Percentiles rank a stretch among this genome's conserved stretches.
Conservation (phyloP, 179 eudicot genomes). For the Carnegiea gigantea region DNA sequence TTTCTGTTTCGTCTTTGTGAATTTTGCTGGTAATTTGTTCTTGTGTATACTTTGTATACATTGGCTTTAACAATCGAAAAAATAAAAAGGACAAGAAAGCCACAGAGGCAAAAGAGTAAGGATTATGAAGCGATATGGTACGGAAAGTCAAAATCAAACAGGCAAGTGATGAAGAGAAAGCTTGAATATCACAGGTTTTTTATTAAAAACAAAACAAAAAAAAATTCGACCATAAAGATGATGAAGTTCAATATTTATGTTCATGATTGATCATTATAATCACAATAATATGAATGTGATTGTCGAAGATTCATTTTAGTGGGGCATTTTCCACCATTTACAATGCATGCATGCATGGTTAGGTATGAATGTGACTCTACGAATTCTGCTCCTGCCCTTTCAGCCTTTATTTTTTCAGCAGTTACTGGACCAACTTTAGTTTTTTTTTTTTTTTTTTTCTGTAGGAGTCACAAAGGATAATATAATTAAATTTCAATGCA, state of each 20-base stretch:
- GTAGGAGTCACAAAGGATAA: too few relatives aligned
- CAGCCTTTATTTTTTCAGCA: constrained; percentile 5
- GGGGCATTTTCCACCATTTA: constrained; percentile 13
- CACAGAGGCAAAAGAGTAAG: neutral
- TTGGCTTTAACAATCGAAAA: too few relatives aligned
- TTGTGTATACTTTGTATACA: too few relatives aligned
- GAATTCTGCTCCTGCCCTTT: constrained; percentile 5
- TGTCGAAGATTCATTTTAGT: neutral
- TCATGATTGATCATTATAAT: constrained; percentile 20
- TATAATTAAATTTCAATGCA: too few relatives aligned
- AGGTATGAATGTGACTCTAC: constrained; percentile 34
- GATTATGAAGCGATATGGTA: neutral
- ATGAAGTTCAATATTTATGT: neutral
- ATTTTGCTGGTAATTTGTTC: too few relatives aligned
- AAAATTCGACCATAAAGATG: neutral
- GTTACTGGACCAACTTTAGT: too few relatives aligned
- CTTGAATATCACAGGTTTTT: constrained; percentile 21
- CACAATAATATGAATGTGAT: neutral
- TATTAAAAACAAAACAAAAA: too few relatives aligned
- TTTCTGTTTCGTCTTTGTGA: too few relatives aligned
- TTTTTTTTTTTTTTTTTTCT: too few relatives aligned
- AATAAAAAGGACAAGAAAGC: too few relatives aligned
- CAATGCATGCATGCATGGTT: constrained; percentile 20
- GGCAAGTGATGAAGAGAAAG: constrained; percentile 15
- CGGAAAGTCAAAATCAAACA: constrained; percentile 12